phyloP scores from a whole-genome alignment of 1,284 basidiomycete species.

The Anthracocystis setariae region DNA sequence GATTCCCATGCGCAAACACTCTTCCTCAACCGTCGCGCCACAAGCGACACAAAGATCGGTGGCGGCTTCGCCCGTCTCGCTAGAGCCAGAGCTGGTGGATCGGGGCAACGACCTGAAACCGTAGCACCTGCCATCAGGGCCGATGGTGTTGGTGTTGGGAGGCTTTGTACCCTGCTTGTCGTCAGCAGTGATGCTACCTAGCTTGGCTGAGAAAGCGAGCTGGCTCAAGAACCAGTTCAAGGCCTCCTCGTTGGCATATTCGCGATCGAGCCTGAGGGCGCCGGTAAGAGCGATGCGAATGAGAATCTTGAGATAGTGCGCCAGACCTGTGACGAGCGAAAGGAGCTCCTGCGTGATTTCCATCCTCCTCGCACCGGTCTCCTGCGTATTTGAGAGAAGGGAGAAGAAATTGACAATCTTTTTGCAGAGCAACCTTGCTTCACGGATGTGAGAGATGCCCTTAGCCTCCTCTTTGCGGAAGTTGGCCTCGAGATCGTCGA shows the following conservation, averaged over 20 bases:
- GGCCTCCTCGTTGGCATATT: constrained; percentile 82
- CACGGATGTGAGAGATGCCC: constrained; percentile 93
- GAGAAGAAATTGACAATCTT: constrained; percentile 99
- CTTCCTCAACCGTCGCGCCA: constrained; percentile 91
- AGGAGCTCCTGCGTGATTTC: constrained; percentile 97
- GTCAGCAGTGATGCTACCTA: constrained; percentile 39
- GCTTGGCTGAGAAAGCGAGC: constrained; percentile 81
- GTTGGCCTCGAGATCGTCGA: constrained; percentile 92
- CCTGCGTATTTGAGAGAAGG: constrained; percentile 93
- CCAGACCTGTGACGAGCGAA: constrained; percentile 96
- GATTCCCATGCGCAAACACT: constrained; percentile 90
- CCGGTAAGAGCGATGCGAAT: constrained; percentile 97
- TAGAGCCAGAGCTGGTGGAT: constrained; percentile 46
- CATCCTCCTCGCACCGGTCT: constrained; percentile 86
- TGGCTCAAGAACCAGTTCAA: constrained; percentile 91
- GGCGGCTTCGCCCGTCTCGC: constrained; percentile 66
- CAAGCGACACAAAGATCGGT: constrained; percentile 91
- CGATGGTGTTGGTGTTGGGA: constrained; percentile 38
- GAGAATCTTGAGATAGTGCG: constrained; percentile 98
- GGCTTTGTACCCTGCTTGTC: constrained; percentile 55
- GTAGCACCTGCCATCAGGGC: constrained; percentile 54
- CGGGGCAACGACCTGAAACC: constrained; percentile 63
- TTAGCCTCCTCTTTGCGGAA: constrained; percentile 79
- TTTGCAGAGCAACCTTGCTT: constrained; percentile 97
- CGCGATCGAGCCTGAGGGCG: constrained; percentile 91